Conservation (phyloP, 2,329 filamentous ascomycete genomes). For the Alternaria viburni region DNA sequence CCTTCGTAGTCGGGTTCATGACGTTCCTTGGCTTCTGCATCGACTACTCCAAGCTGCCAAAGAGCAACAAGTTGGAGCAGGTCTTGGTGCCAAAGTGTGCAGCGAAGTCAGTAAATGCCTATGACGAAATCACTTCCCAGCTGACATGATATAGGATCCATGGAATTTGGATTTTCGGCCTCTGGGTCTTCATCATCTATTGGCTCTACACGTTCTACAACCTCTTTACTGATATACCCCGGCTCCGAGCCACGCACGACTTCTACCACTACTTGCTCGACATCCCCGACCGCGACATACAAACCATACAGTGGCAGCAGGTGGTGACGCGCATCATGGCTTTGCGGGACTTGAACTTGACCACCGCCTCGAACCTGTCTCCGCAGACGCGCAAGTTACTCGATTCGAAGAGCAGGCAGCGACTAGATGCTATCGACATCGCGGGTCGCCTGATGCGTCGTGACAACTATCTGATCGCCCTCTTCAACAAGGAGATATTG, state of each 20-base stretch:
- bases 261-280: conserved; percentile 85
- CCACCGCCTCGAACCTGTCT: conserved; percentile 71
- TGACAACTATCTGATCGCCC: conserved; percentile 94
- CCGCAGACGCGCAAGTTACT: conserved; percentile 67
- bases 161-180: conserved; percentile 73
- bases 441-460: conserved; percentile 95
- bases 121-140: background rate
- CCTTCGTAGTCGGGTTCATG: conserved; percentile 81
- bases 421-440: conserved; percentile 95
- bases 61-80: conserved; percentile 66
- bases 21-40: conserved; percentile 87
- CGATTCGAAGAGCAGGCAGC: conserved; percentile 87
- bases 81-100: conserved; percentile 79
- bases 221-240: conserved; percentile 74
- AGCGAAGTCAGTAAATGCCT: conserved; percentile 36
- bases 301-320: conserved; percentile 93
- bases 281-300: conserved; percentile 85
- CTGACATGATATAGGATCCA: conserved; percentile 66
- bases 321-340: conserved; percentile 85
- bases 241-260: conserved; percentile 78
- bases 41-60: conserved; percentile 75
- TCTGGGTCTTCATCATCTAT: conserved; percentile 86
- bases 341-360: conserved; percentile 83
- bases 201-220: conserved; percentile 82
- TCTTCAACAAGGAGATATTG: conserved; percentile 96